These are phyloP conservation scores for Taiwanofungus camphoratus DNA, from an alignment of 1,284 basidiomycete genomes.

Conservation along the genomic window DNA sequence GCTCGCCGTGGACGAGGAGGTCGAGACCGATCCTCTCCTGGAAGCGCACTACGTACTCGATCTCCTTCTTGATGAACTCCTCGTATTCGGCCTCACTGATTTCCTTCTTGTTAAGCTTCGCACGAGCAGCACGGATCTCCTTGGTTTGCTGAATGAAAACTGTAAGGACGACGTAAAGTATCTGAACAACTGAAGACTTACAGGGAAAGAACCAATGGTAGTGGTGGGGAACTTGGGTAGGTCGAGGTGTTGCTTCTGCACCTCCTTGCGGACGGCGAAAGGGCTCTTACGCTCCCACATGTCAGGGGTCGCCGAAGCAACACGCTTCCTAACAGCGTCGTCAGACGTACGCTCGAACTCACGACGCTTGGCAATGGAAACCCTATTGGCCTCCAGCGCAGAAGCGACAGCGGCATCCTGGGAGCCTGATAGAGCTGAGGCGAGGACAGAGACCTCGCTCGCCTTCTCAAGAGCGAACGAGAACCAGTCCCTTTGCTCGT, in stretches of 20 bases:
- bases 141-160: slow-evolving; percentile 78
- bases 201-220: slow-evolving; percentile 97
- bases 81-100: slow-evolving; percentile 89
- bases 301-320: slow-evolving; percentile 86
- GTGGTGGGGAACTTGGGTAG: slow-evolving; percentile 98
- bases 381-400: slow-evolving; percentile 84
- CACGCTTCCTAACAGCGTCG: slow-evolving; percentile 92
- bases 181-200: slow-evolving; percentile 29
- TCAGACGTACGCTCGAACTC: slow-evolving; percentile 95
- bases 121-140: slow-evolving; percentile 95
- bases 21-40: slow-evolving; percentile 97
- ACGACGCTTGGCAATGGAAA: slow-evolving; percentile 92
- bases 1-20: slow-evolving; percentile 98
- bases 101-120: slow-evolving; percentile 92
- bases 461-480: slow-evolving; percentile 98
- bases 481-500: slow-evolving; percentile 97
- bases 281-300: slow-evolving; percentile 88
- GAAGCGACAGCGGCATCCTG: slow-evolving; percentile 67
- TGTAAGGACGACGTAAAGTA: slow-evolving; percentile 5
- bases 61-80: slow-evolving; percentile 98
- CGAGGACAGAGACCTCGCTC: slow-evolving; percentile 85
- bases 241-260: slow-evolving; percentile 86
- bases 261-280: slow-evolving; percentile 84
- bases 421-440: slow-evolving; percentile 77
- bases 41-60: slow-evolving; percentile 90